Evolutionary conservation across 352 stramenopile species (phyloP).

Genomic region (Globisporangium okanoganense): DNA sequence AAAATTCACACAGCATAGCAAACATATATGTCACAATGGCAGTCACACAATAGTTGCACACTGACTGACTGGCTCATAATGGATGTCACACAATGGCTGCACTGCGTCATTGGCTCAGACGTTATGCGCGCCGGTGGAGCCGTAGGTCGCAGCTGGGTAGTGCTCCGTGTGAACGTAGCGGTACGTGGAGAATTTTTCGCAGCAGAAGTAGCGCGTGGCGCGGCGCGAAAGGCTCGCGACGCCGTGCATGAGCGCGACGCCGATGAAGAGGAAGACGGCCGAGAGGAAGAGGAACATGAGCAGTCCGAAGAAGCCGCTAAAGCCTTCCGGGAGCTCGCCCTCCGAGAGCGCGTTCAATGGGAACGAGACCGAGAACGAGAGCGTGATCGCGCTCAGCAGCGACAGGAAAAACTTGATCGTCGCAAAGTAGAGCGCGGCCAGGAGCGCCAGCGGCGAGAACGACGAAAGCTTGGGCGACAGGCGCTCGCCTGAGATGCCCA

Average conservation of each 20-base stretch:
- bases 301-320: slow-evolving; percentile 31
- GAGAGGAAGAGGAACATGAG: slow-evolving; percentile 46
- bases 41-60: not conserved
- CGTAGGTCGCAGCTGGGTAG: slow-evolving; percentile 30
- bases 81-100: too few species aligned
- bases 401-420: slow-evolving; percentile 55
- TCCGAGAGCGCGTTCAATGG: slow-evolving; percentile 33
- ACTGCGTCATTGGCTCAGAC: not conserved
- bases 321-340: slow-evolving; percentile 36
- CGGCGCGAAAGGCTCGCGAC: slow-evolving; percentile 33
- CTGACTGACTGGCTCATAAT: too few species aligned
- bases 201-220: slow-evolving; percentile 66
- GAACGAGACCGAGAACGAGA: slow-evolving; percentile 54
- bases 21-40: not conserved
- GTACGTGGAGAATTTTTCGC: slow-evolving; percentile 53
- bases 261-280: slow-evolving; percentile 40
- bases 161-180: slow-evolving; percentile 27
- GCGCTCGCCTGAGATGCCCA: slow-evolving; percentile 42
- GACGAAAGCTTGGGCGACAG: slow-evolving; percentile 44
- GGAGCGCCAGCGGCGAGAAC: slow-evolving; percentile 36
- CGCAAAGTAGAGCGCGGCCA: slow-evolving; percentile 55
- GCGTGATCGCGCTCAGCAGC: slow-evolving; percentile 42
- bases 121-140: slow-evolving; percentile 21
- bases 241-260: slow-evolving; percentile 55
- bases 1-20: not conserved